Base-by-base conservation (phyloP, 2,329 filamentous ascomycete genomes). In the Ophiocordyceps camponoti-leonardi region DNA sequence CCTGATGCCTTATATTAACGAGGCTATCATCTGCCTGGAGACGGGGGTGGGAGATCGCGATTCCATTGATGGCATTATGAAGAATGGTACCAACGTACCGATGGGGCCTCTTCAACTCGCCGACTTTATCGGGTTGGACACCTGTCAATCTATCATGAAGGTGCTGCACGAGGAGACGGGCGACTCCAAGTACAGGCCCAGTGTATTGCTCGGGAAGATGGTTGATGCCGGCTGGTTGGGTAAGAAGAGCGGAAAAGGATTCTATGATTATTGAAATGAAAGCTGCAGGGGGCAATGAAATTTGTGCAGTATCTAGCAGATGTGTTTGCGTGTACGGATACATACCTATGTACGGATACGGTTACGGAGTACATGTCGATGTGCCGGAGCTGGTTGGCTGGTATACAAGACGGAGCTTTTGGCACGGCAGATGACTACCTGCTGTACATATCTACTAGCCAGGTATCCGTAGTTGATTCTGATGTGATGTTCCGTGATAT, bases 1-100 rank as follows among this genome's bases (percentile, higher is more conserved):
- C 49, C 68, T 98, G 48, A 98, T 98, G 92, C 92, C 92, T 0
- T 98, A 98, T 61, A 95, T 98, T 69, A 98, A 98, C 61, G 92
- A 98, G 67, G 92, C 93, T 10, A 73, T 98, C 54, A 90, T 94
- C 51, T 98, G 92, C 63, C 71, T 98, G 14, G 92, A 98, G 67
- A 95, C 92, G 0, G 85, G 86, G 3, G 79, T 98, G 0, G 92
- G 92, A 18, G 75, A 77, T 51, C 82, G 84, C 54, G 88, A 96
- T 58, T 84, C 90, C 51, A 98, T 98, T 52, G 92, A 98, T 59
- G 81, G 75, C 52, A 98, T 98, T 56, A 98, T 98, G 92, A 96
- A 94, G 75, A 95, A 95, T 55, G 92, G 92, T 42, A 98, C 92
- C 20, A 94, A 94, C 59, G 92, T 98, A 39, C 92, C 92, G 22